These are phyloP conservation scores for Barnettozyma siamensis DNA, from an alignment of 805 yeast species.

Conservation along the genomic window DNA sequence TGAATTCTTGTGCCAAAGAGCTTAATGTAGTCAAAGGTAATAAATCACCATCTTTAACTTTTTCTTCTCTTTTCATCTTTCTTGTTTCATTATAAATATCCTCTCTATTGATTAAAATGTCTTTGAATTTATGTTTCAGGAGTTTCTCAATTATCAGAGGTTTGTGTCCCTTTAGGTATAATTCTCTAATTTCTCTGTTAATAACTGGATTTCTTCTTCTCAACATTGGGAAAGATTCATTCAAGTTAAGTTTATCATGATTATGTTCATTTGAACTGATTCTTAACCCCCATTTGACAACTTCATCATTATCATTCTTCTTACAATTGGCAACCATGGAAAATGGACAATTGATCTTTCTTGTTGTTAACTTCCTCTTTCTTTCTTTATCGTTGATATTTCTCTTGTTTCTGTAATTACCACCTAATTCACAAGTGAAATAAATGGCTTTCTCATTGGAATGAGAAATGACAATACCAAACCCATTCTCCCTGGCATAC, in stretches of 20 bases:
- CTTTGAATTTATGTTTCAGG: constrained; percentile 22
- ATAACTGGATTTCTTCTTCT: constrained; percentile 29
- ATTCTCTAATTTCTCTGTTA: constrained; percentile 26
- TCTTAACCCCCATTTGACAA: constrained; percentile 24
- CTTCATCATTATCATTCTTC: constrained; percentile 24
- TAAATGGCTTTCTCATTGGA: constrained; percentile 28
- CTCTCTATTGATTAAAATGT: constrained; percentile 25
- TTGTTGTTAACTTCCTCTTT: constrained; percentile 26
- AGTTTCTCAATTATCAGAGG: constrained; percentile 25
- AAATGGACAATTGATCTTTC: constrained; percentile 28
- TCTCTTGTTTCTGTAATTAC: constrained; percentile 26
- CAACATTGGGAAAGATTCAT: constrained; percentile 26
- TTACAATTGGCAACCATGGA: constrained; percentile 28
- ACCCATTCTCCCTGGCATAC: constrained; percentile 27
- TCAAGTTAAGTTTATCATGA: constrained; percentile 25
- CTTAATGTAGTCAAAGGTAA: constrained; percentile 6
- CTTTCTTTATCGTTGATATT: constrained; percentile 27
- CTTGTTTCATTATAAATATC: constrained; percentile 28
- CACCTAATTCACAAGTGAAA: constrained; percentile 28
- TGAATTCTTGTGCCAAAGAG: constrained; percentile 3
- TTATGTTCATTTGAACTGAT: constrained; percentile 25
- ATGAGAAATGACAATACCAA: constrained; percentile 28
- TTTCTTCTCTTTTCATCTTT: constrained; percentile 29
- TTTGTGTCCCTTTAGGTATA: constrained; percentile 26
- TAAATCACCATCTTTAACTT: constrained; percentile 11